Percentiles rank a stretch among this genome's conserved stretches.
Evolutionary conservation across 306 rosid genomes (phyloP).

Genomic region (Casuarina equisetifolia): DNA sequence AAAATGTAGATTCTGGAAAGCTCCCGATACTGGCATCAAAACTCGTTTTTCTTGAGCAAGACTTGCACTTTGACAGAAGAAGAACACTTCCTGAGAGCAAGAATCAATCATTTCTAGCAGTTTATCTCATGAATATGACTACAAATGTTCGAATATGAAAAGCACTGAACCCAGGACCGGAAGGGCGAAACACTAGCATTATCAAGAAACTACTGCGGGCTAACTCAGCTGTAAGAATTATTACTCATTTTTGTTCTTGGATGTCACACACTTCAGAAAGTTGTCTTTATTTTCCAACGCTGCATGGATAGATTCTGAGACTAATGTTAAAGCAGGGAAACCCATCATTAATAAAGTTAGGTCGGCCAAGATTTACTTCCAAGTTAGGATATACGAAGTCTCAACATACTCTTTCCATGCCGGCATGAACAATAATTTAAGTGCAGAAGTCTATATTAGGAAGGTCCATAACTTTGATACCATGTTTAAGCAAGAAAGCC

Average conservation of each 20-base stretch:
- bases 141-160: slow-evolving; percentile 36
- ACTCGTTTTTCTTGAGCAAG: neutral
- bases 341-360: too few relatives aligned
- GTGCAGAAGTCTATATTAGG: too few relatives aligned
- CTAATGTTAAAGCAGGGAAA: too few relatives aligned
- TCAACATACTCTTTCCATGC: too few relatives aligned
- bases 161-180: slow-evolving; percentile 16
- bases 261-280: neutral
- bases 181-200: slow-evolving; percentile 17
- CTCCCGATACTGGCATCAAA: slow-evolving; percentile 25
- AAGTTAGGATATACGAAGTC: too few relatives aligned
- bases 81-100: neutral
- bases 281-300: too few relatives aligned
- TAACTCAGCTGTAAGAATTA: slow-evolving; percentile 17
- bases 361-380: too few relatives aligned
- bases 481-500: too few relatives aligned
- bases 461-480: too few relatives aligned
- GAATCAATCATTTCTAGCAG: slow-evolving; percentile 13
- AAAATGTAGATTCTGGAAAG: neutral
- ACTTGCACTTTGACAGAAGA: neutral
- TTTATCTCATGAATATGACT: slow-evolving; percentile 30
- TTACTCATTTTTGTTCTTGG: neutral
- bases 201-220: slow-evolving; percentile 11
- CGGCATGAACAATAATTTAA: too few relatives aligned
- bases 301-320: too few relatives aligned